A percentile compares a stretch with the other conserved stretches of the same genome.
phyloP scores from a whole-genome alignment of 305 asterid species.

The Fraxinus xanthoxyloides region DNA sequence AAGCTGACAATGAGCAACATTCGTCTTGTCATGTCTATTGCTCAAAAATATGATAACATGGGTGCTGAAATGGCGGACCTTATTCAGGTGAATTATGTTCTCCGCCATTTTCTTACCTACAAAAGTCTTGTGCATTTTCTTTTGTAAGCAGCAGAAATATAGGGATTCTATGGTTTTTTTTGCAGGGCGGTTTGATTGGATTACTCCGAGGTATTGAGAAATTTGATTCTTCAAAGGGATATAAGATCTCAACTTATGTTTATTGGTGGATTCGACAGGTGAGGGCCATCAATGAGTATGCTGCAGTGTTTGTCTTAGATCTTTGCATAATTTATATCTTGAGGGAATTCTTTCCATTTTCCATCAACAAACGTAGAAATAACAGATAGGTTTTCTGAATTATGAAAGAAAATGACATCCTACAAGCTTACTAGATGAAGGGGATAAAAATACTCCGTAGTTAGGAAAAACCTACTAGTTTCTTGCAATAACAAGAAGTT shows the following conservation, averaged over 20 bases:
- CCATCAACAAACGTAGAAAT: background rate
- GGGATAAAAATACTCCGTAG: background rate
- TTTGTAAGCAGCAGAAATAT: background rate
- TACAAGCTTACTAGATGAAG: background rate
- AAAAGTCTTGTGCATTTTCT: constrained; percentile 1
- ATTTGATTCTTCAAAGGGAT: constrained; percentile 89
- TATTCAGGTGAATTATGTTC: constrained; percentile 60
- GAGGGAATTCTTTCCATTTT: background rate
- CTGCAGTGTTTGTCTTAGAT: background rate
- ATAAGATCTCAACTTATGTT: constrained; percentile 94
- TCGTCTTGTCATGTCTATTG: constrained; percentile 96
- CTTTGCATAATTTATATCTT: background rate
- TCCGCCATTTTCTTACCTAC: background rate
- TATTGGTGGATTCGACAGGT: constrained; percentile 99
- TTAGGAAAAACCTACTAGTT: background rate
- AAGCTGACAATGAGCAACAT: constrained; percentile 97
- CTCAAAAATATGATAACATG: constrained; percentile 88
- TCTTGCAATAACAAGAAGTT: background rate
- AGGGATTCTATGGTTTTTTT: constrained; percentile 18
- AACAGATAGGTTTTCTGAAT: background rate
- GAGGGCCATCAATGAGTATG: constrained; percentile 10
- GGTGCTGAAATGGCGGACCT: constrained; percentile 96
- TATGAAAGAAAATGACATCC: background rate
- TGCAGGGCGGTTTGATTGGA: constrained; percentile 91
- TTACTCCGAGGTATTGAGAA: constrained; percentile 92